Percentiles rank a stretch among this genome's conserved stretches.
phyloP scores from a whole-genome alignment of 352 stramenopile species.

The Pythium rishiriense region DNA sequence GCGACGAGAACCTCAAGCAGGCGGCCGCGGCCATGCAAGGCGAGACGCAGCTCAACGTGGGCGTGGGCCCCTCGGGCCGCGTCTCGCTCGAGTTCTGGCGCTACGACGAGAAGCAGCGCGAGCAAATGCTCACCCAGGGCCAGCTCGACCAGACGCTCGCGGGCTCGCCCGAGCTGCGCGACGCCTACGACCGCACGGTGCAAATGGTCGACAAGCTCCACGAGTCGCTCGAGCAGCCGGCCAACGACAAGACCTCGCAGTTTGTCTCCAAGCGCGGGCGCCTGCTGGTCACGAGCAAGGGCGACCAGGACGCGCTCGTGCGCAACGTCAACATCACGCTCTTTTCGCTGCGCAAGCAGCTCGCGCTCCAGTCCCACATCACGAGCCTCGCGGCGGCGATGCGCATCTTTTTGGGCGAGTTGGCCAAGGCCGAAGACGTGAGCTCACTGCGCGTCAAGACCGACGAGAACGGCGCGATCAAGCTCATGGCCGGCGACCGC shows the following conservation, averaged over 20 bases:
- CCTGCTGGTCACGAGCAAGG: slow-evolving; percentile 32
- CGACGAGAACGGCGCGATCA: slow-evolving; percentile 42
- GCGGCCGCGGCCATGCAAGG: slow-evolving; percentile 48
- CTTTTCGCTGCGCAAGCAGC: slow-evolving; percentile 44
- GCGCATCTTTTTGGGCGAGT: slow-evolving; percentile 44
- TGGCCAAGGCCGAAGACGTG: slow-evolving; percentile 48
- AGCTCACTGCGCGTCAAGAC: slow-evolving; percentile 33
- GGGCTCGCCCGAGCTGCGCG: slow-evolving; percentile 22
- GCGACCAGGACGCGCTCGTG: slow-evolving; percentile 28
- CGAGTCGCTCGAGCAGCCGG: slow-evolving; percentile 34
- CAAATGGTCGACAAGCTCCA: slow-evolving; percentile 35
- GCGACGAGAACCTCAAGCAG: slow-evolving; percentile 54
- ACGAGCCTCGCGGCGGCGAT: slow-evolving; percentile 34
- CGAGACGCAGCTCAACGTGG: slow-evolving; percentile 44
- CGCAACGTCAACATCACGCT: slow-evolving; percentile 34
- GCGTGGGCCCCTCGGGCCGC: slow-evolving; percentile 20
- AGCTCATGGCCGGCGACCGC: slow-evolving; percentile 47
- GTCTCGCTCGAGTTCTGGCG: slow-evolving; percentile 41
- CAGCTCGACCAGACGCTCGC: slow-evolving; percentile 31
- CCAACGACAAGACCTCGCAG: slow-evolving; percentile 32
- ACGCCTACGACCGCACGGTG: slow-evolving; percentile 32
- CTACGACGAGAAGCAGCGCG: slow-evolving; percentile 47
- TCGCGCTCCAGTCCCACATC: slow-evolving; percentile 41
- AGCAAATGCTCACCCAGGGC: slow-evolving; percentile 31
- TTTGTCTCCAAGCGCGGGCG: slow-evolving; percentile 41